Conservation (phyloP, 352 stramenopile genomes). For the Elongisporangium undulatum region DNA sequence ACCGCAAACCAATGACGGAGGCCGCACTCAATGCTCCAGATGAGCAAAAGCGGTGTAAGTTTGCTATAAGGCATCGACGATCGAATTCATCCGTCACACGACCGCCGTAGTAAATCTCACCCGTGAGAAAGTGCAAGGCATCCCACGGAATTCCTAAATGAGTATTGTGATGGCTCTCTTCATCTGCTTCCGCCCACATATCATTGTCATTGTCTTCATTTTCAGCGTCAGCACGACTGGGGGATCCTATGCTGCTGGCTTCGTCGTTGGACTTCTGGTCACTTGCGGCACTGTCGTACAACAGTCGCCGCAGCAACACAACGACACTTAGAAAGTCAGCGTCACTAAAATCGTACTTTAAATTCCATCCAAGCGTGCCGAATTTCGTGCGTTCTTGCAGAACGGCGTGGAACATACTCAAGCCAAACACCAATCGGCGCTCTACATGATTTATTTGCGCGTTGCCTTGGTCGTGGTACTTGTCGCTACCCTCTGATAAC, state of each 20-base stretch:
- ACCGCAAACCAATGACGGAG: not conserved
- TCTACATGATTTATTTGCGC: slow-evolving; percentile 15
- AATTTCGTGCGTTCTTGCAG: slow-evolving; percentile 77
- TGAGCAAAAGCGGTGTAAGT: slow-evolving; percentile 63
- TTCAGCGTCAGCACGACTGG: not conserved
- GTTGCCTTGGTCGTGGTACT: not conserved
- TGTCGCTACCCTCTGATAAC: slow-evolving; percentile 1
- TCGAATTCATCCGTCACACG: slow-evolving; percentile 83
- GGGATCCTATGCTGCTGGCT: not conserved
- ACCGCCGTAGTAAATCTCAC: slow-evolving; percentile 80
- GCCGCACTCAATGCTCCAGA: slow-evolving; percentile 8
- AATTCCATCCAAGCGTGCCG: slow-evolving; percentile 70
- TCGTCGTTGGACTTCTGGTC: not conserved
- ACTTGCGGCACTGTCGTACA: slow-evolving; percentile 13
- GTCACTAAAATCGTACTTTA: slow-evolving; percentile 77
- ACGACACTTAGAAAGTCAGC: slow-evolving; percentile 73
- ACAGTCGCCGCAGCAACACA: slow-evolving; percentile 42
- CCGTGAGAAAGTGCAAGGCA: slow-evolving; percentile 69
- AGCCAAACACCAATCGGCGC: slow-evolving; percentile 57
- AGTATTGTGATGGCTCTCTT: not conserved
- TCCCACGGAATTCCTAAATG: slow-evolving; percentile 51
- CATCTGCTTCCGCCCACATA: not conserved
- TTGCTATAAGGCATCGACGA: slow-evolving; percentile 60
- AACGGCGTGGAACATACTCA: slow-evolving; percentile 79
- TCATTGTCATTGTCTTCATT: slow-evolving; percentile 1